Conservation (phyloP, 176 grass and related monocot species). For the Bonia amplexicaulis region DNA sequence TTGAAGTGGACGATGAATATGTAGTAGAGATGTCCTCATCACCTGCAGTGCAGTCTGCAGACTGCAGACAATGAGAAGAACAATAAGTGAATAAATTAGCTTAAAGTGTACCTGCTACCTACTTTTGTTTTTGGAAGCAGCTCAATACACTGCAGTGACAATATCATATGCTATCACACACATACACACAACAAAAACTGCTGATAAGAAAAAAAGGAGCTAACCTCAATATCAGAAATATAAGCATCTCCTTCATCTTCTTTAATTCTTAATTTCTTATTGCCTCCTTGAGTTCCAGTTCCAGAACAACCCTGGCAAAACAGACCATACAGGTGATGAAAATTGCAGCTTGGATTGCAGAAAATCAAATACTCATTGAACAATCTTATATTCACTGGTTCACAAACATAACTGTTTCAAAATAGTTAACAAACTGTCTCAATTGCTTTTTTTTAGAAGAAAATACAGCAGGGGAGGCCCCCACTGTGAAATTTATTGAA, state of each 20-base stretch:
- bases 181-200: conserved; percentile 18
- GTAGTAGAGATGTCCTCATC: too few species aligned
- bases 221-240: conserved; percentile 96
- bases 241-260: conserved; percentile 78
- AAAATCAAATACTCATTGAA: neutral
- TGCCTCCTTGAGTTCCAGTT: conserved; percentile 85
- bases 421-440: too few species aligned
- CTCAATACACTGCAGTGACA: conserved; percentile 50
- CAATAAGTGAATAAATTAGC: too few species aligned
- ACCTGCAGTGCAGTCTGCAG: too few species aligned
- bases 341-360: neutral
- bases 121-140: too few species aligned
- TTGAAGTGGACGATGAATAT: too few species aligned
- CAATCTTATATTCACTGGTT: neutral
- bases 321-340: conserved; percentile 2
- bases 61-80: too few species aligned
- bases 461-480: too few species aligned
- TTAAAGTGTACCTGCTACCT: too few species aligned
- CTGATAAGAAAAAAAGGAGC: neutral
- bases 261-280: conserved; percentile 92
- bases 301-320: conserved; percentile 62
- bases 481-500: too few species aligned
- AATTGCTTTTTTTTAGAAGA: too few species aligned
- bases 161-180: conserved; percentile 24
- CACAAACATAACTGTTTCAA: conserved; percentile 19